Evolutionary conservation across 1,284 basidiomycete species (phyloP), one percentile per base, ranked within the genome.

Genomic region (Sutorius eximius): DNA sequence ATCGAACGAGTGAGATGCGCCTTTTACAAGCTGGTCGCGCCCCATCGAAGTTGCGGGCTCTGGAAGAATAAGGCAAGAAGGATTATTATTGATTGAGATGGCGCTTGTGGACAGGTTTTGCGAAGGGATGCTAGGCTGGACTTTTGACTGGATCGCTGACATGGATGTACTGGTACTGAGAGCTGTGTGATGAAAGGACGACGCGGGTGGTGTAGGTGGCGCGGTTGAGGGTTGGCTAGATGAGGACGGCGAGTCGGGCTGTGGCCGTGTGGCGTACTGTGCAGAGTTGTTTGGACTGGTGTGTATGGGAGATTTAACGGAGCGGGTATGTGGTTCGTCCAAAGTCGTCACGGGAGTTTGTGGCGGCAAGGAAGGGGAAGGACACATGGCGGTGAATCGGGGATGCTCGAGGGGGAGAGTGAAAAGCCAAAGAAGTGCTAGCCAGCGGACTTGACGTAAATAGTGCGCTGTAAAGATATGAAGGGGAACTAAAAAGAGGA

Each of bases 321-420:
- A 45, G 41, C 18, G 45, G 47, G 57, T 47, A 37, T 51, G 44
- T 9, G 45, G 52, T 56, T 58, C 56, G 51, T 67, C 60, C 40
- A 49, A 47, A 43, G 44, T 67, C 58, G 53, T 63, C 43, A 61
- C 56, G 59, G 62, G 54, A 47, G 59, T 45, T 52, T 61, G 68
- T 48, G 59, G 55, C 49, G 61, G 67, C 36, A 55, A 59, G 55
- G 65, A 61, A 52, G 58, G 24, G 45, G 60, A 61, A 56, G 49
- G 33, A 36, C 38, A 51, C 70, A 69, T 72, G 51, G 50, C 30
- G 61, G 64, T 40, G 65, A 58, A 65, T 71, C 59, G 55, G 64
- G 53, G 49, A 55, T 20, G 49, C 56, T 58, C 46, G 13, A 62
- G 48, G 3, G 36, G 45, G 56, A 56, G 50, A 54, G 42, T 45